Evolutionary conservation across 768 basidiomycete species (phyloP).

Genomic region (Termitomyces sp.): DNA sequence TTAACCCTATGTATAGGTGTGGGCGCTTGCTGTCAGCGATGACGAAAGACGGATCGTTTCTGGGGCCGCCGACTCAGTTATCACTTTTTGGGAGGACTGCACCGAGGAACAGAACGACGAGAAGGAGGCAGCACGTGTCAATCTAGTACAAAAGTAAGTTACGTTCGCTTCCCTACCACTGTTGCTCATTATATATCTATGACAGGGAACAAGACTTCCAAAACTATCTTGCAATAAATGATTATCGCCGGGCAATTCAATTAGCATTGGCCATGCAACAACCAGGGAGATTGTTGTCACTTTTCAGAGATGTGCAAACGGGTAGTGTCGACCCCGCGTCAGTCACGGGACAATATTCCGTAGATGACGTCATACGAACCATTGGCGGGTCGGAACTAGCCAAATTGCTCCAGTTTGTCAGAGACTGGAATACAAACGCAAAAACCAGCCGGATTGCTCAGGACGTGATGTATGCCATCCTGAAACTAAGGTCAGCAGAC

Average conservation of each 20-base stretch:
- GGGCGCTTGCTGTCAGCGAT: slow-evolving; percentile 81
- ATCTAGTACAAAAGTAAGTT: slow-evolving; percentile 76
- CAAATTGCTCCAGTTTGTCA: slow-evolving; percentile 72
- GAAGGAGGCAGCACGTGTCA: slow-evolving; percentile 65
- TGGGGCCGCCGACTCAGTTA: slow-evolving; percentile 92
- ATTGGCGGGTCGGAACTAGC: slow-evolving; percentile 71
- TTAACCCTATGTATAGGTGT: slow-evolving; percentile 59
- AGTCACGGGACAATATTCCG: slow-evolving; percentile 62
- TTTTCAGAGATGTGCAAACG: slow-evolving; percentile 64
- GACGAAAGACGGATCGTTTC: slow-evolving; percentile 87
- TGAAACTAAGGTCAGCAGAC: slow-evolving; percentile 71
- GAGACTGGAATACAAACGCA: slow-evolving; percentile 96
- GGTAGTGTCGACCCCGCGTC: slow-evolving; percentile 24
- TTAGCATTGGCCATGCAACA: slow-evolving; percentile 92
- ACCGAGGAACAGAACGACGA: slow-evolving; percentile 79
- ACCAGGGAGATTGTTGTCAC: slow-evolving; percentile 75
- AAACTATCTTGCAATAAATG: slow-evolving; percentile 82
- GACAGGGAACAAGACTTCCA: slow-evolving; percentile 90
- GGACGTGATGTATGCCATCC: slow-evolving; percentile 69
- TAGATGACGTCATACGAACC: slow-evolving; percentile 78
- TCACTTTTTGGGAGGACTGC: slow-evolving; percentile 96
- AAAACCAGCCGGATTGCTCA: slow-evolving; percentile 85
- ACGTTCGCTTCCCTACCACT: not conserved
- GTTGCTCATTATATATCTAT: slow-evolving; percentile 4
- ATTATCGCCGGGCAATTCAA: slow-evolving; percentile 87